A percentile compares a stretch with the other conserved stretches of the same genome.
Evolutionary conservation across 2,329 filamentous ascomycete species (phyloP).

Genomic region (Penicillium oxalicum): DNA sequence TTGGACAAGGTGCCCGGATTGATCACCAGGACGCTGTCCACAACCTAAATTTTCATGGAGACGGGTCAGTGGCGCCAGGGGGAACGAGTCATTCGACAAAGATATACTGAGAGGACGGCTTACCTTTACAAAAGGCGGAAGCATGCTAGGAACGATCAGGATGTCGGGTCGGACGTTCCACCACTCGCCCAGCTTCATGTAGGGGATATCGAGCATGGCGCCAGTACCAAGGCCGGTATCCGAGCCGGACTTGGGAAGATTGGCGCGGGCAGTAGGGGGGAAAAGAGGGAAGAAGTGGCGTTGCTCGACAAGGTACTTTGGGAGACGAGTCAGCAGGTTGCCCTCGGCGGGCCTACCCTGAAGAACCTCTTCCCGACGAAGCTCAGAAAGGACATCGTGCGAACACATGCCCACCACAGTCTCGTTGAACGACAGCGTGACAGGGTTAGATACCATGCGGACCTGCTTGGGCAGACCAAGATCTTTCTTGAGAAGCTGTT

Average conservation of each 20-base stretch:
- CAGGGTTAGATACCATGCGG: slow-evolving; percentile 80
- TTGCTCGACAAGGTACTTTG: slow-evolving; percentile 77
- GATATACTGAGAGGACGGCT: slow-evolving; percentile 17
- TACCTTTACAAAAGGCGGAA: slow-evolving; percentile 86
- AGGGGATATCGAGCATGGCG: slow-evolving; percentile 73
- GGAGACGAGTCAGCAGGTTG: slow-evolving; percentile 64
- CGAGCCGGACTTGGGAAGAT: slow-evolving; percentile 59
- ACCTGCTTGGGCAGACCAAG: slow-evolving; percentile 72
- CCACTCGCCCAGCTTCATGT: slow-evolving; percentile 86
- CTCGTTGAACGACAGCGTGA: slow-evolving; percentile 85
- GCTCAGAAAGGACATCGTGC: slow-evolving; percentile 77
- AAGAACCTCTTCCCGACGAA: slow-evolving; percentile 66
- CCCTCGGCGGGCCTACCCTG: slow-evolving; percentile 51
- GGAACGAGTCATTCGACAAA: no score
- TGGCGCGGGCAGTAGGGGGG: slow-evolving; percentile 66
- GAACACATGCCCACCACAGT: slow-evolving; percentile 72
- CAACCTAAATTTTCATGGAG: slow-evolving; percentile 54
- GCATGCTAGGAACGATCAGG: slow-evolving; percentile 70
- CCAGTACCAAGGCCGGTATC: slow-evolving; percentile 60
- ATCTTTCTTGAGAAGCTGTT: slow-evolving; percentile 63
- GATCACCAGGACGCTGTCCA: slow-evolving; percentile 82
- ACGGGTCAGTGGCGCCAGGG: neutral
- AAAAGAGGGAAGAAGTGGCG: slow-evolving; percentile 87
- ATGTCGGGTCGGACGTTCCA: slow-evolving; percentile 79
- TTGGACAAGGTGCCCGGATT: slow-evolving; percentile 88